A percentile compares a stretch with the other conserved stretches of the same genome.
phyloP scores from a whole-genome alignment of 1,139 yeast species.

The Zygosaccharomyces pseudobailii region DNA sequence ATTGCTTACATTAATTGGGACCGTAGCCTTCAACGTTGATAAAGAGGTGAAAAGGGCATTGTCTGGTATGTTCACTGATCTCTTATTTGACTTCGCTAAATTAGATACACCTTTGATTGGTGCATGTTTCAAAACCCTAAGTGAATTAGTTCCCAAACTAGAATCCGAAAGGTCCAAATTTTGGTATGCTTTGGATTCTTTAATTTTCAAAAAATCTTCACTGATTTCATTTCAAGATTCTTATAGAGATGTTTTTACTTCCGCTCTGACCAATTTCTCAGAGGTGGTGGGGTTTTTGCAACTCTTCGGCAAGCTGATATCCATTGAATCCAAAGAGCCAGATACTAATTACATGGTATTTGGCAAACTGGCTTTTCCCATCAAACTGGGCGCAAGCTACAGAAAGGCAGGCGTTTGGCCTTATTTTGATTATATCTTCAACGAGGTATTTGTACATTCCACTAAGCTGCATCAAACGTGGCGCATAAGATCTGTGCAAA shows the following conservation, averaged over 20 bases:
- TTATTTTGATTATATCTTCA: conserved; percentile 64
- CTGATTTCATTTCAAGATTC: conserved; percentile 19
- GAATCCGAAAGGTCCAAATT: conserved; percentile 44
- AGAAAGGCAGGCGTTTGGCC: conserved; percentile 75
- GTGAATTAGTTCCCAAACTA: conserved; percentile 48
- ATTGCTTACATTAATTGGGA: conserved; percentile 52
- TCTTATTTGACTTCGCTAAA: conserved; percentile 45
- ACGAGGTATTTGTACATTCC: conserved; percentile 57
- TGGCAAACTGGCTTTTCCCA: conserved; percentile 53
- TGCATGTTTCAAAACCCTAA: conserved; percentile 47
- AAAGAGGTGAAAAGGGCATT: conserved; percentile 21
- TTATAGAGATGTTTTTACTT: conserved; percentile 24
- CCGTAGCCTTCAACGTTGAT: conserved; percentile 43
- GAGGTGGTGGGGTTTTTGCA: conserved; percentile 60
- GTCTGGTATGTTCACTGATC: conserved; percentile 29
- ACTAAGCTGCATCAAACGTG: conserved; percentile 23
- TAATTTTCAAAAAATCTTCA: conserved; percentile 49
- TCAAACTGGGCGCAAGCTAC: conserved; percentile 55
- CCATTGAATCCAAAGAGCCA: conserved; percentile 40
- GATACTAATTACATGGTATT: conserved; percentile 31
- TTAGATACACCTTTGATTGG: conserved; percentile 53
- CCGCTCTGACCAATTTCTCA: conserved; percentile 39
- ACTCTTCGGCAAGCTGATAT: conserved; percentile 33
- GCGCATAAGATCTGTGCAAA: conserved; percentile 48
- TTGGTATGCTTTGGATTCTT: conserved; percentile 71